These are phyloP conservation scores for Aegilops speltoides DNA, from an alignment of 176 grass and related monocot species.

Conservation along the genomic window DNA sequence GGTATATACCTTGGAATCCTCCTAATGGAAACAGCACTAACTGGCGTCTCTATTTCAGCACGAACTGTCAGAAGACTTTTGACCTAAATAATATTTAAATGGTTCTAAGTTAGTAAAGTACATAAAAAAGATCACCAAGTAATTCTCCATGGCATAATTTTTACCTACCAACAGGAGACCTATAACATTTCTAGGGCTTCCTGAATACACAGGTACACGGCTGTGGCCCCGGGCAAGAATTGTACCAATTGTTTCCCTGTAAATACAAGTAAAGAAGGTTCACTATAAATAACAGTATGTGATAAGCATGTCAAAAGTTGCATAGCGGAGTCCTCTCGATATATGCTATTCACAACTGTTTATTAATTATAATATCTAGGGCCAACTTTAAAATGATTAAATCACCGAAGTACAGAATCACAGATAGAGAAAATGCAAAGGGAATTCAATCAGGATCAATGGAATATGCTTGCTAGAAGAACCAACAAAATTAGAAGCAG, in stretches of 20 bases:
- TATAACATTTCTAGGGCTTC: constrained; percentile 89
- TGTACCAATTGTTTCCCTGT: constrained; percentile 97
- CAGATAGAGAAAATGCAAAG: not conserved
- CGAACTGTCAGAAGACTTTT: constrained; percentile 99
- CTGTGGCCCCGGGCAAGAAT: constrained; percentile 98
- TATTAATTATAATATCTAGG: not conserved
- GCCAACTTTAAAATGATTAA: not conserved
- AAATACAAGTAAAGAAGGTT: constrained; percentile 32
- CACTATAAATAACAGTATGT: not conserved
- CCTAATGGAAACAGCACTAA: constrained; percentile 98
- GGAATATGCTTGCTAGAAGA: not conserved
- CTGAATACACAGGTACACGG: constrained; percentile 96
- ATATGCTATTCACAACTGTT: not conserved
- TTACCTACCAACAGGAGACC: constrained; percentile 87
- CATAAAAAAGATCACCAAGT: constrained; percentile 2
- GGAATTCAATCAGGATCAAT: not conserved
- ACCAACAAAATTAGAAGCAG: not conserved
- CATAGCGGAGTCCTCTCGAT: not conserved
- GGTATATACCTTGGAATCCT: constrained; percentile 81
- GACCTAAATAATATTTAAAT: constrained; percentile 63
- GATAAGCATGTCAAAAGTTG: not conserved
- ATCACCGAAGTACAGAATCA: constrained; percentile 7
- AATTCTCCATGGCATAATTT: constrained; percentile 17
- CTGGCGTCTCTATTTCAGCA: constrained; percentile 98
- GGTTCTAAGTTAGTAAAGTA: not conserved